Conservation (phyloP, 495 filamentous ascomycete species). For the Tuber brumale region DNA sequence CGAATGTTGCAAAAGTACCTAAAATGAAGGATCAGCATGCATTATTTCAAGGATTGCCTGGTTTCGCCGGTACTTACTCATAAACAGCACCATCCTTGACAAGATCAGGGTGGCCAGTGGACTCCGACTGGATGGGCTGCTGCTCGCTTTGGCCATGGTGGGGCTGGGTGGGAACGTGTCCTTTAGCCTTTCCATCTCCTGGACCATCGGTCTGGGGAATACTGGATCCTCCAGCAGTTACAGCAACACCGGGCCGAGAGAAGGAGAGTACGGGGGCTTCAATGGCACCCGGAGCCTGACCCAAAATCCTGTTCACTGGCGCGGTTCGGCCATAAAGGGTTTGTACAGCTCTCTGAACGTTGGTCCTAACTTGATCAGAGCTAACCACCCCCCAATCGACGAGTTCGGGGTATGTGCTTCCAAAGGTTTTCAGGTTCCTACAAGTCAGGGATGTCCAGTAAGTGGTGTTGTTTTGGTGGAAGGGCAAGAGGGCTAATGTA, state of each 20-base stretch:
- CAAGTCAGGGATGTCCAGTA: slow-evolving; percentile 40
- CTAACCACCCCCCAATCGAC: slow-evolving; percentile 42
- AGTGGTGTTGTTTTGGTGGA: slow-evolving; percentile 42
- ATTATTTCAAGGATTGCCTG: not conserved
- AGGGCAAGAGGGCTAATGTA: slow-evolving; percentile 41
- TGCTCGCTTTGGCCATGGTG: slow-evolving; percentile 8
- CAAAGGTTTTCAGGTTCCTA: slow-evolving; percentile 43
- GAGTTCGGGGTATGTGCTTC: slow-evolving; percentile 51
- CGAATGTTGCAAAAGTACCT: slow-evolving; percentile 43
- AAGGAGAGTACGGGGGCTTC: not conserved
- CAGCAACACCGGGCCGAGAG: slow-evolving; percentile 2
- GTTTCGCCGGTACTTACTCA: slow-evolving; percentile 15
- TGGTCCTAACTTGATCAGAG: slow-evolving; percentile 32
- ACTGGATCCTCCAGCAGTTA: not conserved
- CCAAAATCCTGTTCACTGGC: slow-evolving; percentile 18
- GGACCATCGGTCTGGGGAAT: slow-evolving; percentile 31
- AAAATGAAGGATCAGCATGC: not conserved
- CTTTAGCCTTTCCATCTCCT: slow-evolving; percentile 19
- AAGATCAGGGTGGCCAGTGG: slow-evolving; percentile 6
- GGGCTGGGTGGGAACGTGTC: slow-evolving; percentile 10
- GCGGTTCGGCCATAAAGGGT: slow-evolving; percentile 42
- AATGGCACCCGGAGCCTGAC: slow-evolving; percentile 19
- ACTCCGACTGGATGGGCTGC: slow-evolving; percentile 1
- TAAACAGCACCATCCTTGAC: slow-evolving; percentile 24
- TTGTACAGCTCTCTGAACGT: slow-evolving; percentile 42